These are phyloP conservation scores for Trichoderma parareesei DNA, from an alignment of 495 filamentous ascomycete species.

Conservation along the genomic window DNA sequence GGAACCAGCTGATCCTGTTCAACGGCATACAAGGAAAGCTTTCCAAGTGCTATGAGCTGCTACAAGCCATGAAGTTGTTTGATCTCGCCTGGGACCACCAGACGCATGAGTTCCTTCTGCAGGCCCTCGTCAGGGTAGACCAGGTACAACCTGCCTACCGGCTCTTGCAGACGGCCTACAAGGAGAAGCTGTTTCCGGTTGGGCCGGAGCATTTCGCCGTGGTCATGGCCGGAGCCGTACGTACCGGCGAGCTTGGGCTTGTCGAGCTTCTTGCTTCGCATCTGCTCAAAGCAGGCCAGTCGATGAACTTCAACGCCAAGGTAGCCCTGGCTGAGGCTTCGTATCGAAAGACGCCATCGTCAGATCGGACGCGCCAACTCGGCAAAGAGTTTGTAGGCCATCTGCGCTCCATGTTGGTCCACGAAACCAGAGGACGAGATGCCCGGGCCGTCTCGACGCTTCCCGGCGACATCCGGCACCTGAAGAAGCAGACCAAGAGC, in stretches of 20 bases:
- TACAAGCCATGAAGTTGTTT: conserved; percentile 52
- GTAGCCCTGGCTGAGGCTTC: not conserved
- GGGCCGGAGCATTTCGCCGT: conserved; percentile 69
- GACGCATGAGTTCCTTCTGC: conserved; percentile 70
- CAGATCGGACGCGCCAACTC: not conserved
- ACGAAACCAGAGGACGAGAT: not conserved
- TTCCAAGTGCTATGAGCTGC: conserved; percentile 48
- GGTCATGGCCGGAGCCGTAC: conserved; percentile 58
- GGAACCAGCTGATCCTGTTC: conserved; percentile 67
- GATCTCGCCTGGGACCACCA: conserved; percentile 53
- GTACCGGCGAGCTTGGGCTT: conserved; percentile 38
- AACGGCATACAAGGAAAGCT: conserved; percentile 61
- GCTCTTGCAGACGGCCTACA: conserved; percentile 55
- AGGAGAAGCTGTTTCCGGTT: conserved; percentile 46
- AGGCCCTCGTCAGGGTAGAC: conserved; percentile 51
- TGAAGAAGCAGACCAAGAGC: conserved; percentile 26
- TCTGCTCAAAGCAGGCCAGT: conserved; percentile 35
- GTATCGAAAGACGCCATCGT: not conserved
- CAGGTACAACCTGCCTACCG: conserved; percentile 57
- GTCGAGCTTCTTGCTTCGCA: conserved; percentile 41
- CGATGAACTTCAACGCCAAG: conserved; percentile 11
- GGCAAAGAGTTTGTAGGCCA: not conserved
- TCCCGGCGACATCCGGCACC: conserved; percentile 45
- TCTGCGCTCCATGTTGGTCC: conserved; percentile 1
- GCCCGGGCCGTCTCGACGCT: conserved; percentile 21